Evolutionary conservation across 1,284 basidiomycete genomes (phyloP).

Genomic region (Heterobasidion occidentale): DNA sequence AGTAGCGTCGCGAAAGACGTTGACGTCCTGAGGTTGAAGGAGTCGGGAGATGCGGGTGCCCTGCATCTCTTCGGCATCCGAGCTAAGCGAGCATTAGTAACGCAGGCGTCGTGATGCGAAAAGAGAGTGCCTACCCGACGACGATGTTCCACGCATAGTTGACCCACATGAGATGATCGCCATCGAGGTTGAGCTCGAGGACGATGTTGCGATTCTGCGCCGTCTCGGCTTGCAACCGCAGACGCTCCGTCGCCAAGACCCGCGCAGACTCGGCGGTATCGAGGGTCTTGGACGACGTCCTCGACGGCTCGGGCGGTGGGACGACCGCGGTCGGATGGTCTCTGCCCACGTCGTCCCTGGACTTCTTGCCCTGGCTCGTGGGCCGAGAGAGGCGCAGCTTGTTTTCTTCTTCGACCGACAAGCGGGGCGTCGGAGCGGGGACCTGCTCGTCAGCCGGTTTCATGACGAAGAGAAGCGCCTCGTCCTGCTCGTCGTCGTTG

Average conservation of each 20-base stretch:
- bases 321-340: constrained; percentile 23
- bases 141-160: constrained; percentile 94
- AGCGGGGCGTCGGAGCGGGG: constrained; percentile 28
- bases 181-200: constrained; percentile 90
- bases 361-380: constrained; percentile 41
- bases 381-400: constrained; percentile 41
- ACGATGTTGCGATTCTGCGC: constrained; percentile 94
- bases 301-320: constrained; percentile 6
- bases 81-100: constrained; percentile 35
- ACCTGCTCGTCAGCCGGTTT: constrained; percentile 63
- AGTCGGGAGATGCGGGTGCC: constrained; percentile 79
- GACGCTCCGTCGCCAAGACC: constrained; percentile 74
- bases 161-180: constrained; percentile 87
- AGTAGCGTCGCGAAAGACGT: constrained; percentile 86
- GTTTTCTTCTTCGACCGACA: constrained; percentile 51
- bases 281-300: constrained; percentile 32
- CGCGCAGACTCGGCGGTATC: constrained; percentile 65
- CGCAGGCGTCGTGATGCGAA: constrained; percentile 6
- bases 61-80: constrained; percentile 77
- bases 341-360: constrained; percentile 42
- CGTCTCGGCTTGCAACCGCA: constrained; percentile 83
- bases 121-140: constrained; percentile 65
- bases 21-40: constrained; percentile 78
- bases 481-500: constrained; percentile 83
- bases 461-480: constrained; percentile 84